phyloP scores from a whole-genome alignment of 257 asterid genomes.

The Petunia secreta region DNA sequence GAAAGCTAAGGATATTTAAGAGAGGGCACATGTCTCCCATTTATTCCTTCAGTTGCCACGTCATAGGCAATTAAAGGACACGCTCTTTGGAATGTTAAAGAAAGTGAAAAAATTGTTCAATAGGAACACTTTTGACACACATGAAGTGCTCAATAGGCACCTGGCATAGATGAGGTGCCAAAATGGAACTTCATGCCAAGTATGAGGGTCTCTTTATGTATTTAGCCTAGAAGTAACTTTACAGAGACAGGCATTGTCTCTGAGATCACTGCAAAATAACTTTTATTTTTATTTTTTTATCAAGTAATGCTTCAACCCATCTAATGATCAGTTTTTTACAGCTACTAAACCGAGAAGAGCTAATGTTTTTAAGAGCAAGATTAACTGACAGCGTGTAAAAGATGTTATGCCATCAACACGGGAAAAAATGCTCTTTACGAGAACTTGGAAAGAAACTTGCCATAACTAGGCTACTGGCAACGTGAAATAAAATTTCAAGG shows the following conservation, averaged over 20 bases:
- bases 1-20: no score
- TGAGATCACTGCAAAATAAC: slow-evolving; percentile 9
- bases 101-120: no score
- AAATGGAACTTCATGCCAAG: no score
- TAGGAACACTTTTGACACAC: no score
- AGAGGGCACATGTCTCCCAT: no score
- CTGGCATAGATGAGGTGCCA: no score
- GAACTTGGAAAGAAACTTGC: background rate
- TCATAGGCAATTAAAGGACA: no score
- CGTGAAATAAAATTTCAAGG: background rate
- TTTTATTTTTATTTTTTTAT: background rate
- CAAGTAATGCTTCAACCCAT: background rate
- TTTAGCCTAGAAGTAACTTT: no score
- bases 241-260: background rate
- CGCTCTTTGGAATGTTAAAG: no score
- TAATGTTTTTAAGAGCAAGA: background rate
- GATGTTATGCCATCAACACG: slow-evolving; percentile 2
- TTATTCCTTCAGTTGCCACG: no score
- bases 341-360: background rate
- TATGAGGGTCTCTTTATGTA: no score
- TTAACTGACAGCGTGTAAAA: background rate
- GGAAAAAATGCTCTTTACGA: background rate
- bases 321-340: background rate
- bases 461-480: slow-evolving; percentile 9
- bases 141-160: no score